Base-by-base conservation (phyloP, 345 rosid genomes). In the Gossypium longicalyx region DNA sequence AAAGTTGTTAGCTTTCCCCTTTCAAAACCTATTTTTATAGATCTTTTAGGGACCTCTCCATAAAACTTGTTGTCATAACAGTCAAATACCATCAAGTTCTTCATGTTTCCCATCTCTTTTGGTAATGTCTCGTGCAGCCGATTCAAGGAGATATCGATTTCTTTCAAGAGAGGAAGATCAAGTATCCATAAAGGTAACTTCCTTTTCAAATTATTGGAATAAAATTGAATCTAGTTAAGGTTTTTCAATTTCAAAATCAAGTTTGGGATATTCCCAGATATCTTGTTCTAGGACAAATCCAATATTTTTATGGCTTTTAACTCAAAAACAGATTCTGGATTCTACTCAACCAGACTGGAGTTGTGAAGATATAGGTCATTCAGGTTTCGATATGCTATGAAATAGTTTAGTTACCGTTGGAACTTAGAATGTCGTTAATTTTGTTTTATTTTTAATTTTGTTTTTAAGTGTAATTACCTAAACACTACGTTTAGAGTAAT, bases 11-110 rank as follows among this genome's bases (percentile, higher is more conserved):
- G 70, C 53, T 82, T 85, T 41, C 80, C 77, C 25, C 70, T 79
- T 80, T 73, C 86, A 79, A 80, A 93, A 91, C 16, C 72, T 87
- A 91, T 93, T 93, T 48, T 72, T 48, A 51, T 93, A 93, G n/a
- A 91, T 15, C 93, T 90, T 11, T 84, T 68, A 2, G 94, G 98
- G 17, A 93, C 15, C 66, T 80, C 79, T 12, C 97, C 97, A 4
- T 88, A 79, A 44, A 91, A 86, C 60, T 83, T 76, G 85, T 93
- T 93, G 3, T 63, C 53, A 58, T 79, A 75, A 17, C 85, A 70
- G 52, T 89, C 82, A 41, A 93, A 90, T 67, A 93, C 88, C 0
- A 52, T 71, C 58, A 93, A 80, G 20, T 85, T 80, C 81, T 29
- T 29, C 1, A 84, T 82, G 64, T 43, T 69, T 38, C 88, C 94